phyloP scores from a whole-genome alignment of 495 filamentous ascomycete species.

The Chaetomium tenue region DNA sequence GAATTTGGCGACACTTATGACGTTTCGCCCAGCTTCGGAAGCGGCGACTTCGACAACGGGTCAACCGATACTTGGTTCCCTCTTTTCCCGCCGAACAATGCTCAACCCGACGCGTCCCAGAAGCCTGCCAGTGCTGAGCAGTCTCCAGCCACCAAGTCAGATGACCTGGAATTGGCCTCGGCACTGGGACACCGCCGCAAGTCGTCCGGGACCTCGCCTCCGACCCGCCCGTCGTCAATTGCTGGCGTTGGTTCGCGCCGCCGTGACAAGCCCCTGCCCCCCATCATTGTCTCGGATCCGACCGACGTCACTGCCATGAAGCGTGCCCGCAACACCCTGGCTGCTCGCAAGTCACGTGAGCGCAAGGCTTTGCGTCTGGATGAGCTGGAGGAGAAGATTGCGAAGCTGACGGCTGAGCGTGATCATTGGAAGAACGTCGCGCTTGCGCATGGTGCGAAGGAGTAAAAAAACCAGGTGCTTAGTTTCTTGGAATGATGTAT shows the following conservation, averaged over 20 bases:
- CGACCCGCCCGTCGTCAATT: slow-evolving; percentile 62
- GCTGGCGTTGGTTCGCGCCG: slow-evolving; percentile 68
- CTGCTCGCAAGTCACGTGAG: slow-evolving; percentile 89
- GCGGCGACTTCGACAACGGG: slow-evolving; percentile 47
- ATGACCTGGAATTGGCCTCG: slow-evolving; percentile 42
- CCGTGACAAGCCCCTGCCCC: slow-evolving; percentile 74
- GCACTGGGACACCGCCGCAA: slow-evolving; percentile 40
- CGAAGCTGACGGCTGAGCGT: slow-evolving; percentile 49
- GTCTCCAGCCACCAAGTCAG: slow-evolving; percentile 47
- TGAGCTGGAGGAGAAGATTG: slow-evolving; percentile 56
- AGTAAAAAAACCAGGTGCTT: slow-evolving; percentile 35
- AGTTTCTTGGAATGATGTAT: slow-evolving; percentile 34
- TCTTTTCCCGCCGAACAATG: slow-evolving; percentile 62
- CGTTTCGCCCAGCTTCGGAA: slow-evolving; percentile 67
- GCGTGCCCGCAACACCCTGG: slow-evolving; percentile 92
- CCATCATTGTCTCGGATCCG: slow-evolving; percentile 74
- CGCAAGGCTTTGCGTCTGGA: slow-evolving; percentile 71
- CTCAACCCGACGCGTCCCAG: slow-evolving; percentile 12
- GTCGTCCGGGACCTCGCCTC: slow-evolving; percentile 49
- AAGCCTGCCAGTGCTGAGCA: slow-evolving; percentile 35
- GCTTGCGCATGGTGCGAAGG: slow-evolving; percentile 40
- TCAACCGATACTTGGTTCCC: slow-evolving; percentile 56
- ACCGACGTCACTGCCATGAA: slow-evolving; percentile 73
- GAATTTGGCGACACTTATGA: slow-evolving; percentile 65
- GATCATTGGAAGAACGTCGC: slow-evolving; percentile 61